Percentiles rank a stretch among this genome's conserved stretches.
phyloP scores from a whole-genome alignment of 495 filamentous ascomycete genomes.

The Haplographium delicatum region DNA sequence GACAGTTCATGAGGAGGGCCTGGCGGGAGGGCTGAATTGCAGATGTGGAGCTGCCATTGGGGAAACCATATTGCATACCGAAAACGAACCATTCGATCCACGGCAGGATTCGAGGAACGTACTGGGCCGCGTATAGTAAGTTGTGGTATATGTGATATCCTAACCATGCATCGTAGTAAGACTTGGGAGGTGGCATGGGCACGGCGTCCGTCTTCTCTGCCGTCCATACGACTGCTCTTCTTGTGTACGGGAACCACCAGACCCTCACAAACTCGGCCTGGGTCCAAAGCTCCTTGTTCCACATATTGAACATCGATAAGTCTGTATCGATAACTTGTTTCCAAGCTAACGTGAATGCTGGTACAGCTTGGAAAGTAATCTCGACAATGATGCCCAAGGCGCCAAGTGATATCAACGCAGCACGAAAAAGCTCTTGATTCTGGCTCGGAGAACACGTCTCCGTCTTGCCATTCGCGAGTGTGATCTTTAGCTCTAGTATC shows the following conservation, averaged over 20 bases:
- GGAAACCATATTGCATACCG: constrained; percentile 90
- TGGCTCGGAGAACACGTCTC: constrained; percentile 66
- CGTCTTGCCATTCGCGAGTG: constrained; percentile 74
- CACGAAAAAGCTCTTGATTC: constrained; percentile 77
- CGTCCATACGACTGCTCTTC: constrained; percentile 79
- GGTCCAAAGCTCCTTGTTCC: constrained; percentile 76
- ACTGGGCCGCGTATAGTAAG: constrained; percentile 71
- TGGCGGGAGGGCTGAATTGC: constrained; percentile 75
- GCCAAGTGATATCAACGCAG: constrained; percentile 80
- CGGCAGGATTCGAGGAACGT: constrained; percentile 73
- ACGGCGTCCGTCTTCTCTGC: constrained; percentile 62
- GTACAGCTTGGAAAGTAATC: constrained; percentile 73
- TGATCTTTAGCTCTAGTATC: constrained; percentile 67
- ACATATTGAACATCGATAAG: constrained; percentile 58
- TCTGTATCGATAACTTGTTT: constrained; percentile 70
- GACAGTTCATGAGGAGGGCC: constrained; percentile 90
- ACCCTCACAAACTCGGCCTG: constrained; percentile 82
- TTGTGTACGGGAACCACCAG: constrained; percentile 96
- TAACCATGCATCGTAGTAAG: constrained; percentile 73
- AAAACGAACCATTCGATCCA: constrained; percentile 92
- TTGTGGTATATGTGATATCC: constrained; percentile 89
- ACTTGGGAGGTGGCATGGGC: constrained; percentile 33
- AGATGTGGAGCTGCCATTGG: constrained; percentile 52
- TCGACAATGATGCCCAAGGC: constrained; percentile 88
- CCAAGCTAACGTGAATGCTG: constrained; percentile 78